Conservation (phyloP, 2,329 filamentous ascomycete genomes). For the Calonectria pseudoturangicola region DNA sequence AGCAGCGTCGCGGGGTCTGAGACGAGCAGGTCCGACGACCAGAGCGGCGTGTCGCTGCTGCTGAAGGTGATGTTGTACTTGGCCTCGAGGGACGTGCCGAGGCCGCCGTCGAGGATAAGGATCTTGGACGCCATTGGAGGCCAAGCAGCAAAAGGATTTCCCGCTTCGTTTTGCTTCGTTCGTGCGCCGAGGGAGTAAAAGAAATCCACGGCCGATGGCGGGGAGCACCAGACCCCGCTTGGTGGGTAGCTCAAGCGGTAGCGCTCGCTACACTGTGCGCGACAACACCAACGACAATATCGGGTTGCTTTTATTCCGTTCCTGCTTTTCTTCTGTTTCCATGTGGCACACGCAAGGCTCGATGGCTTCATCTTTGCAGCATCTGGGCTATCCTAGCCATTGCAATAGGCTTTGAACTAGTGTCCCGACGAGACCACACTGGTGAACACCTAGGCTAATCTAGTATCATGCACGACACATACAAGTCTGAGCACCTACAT, state of each 20-base stretch:
- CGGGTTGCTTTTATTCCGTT: not conserved
- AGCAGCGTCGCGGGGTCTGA: constrained; percentile 70
- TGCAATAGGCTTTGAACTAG: not conserved
- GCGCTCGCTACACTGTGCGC: constrained; percentile 7
- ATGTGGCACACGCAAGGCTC: not conserved
- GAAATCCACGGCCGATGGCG: constrained; percentile 31
- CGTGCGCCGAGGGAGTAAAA: constrained; percentile 8
- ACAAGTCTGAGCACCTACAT: not conserved
- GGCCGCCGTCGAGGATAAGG: constrained; percentile 78
- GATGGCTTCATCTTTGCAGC: not conserved
- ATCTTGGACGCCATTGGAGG: constrained; percentile 57
- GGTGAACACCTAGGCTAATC: not conserved
- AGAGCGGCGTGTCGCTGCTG: constrained; percentile 72
- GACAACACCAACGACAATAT: not conserved
- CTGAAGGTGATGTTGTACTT: constrained; percentile 72
- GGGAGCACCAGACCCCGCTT: constrained; percentile 37
- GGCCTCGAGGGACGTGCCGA: constrained; percentile 80
- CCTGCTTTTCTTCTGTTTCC: not conserved
- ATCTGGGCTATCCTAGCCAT: not conserved
- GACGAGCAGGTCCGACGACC: constrained; percentile 81
- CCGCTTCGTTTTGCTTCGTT: constrained; percentile 1
- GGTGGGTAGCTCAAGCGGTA: constrained; percentile 25
- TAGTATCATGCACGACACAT: not conserved
- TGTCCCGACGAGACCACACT: not conserved
- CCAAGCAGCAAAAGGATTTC: not conserved